A percentile compares a stretch with the other conserved stretches of the same genome.
Evolutionary conservation across 1,139 yeast species (phyloP).

Genomic region (Saccharomycopsis hybrid): DNA sequence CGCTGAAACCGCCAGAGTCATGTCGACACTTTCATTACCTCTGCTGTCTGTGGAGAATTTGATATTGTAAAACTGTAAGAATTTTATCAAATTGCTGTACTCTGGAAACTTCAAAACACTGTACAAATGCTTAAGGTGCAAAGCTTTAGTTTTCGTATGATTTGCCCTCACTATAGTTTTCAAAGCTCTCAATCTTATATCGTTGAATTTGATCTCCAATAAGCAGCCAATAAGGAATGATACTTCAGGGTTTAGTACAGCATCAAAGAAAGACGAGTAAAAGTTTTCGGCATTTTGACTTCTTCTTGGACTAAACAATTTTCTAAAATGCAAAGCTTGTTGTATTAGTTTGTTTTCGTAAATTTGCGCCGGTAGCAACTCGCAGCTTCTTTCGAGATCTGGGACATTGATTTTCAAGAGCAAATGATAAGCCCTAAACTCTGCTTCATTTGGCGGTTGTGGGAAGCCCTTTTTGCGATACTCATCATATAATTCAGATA

Average conservation of each 20-base stretch:
- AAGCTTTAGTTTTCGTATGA: constrained; percentile 68
- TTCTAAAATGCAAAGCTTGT: constrained; percentile 63
- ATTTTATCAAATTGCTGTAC: constrained; percentile 43
- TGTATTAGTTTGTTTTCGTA: constrained; percentile 55
- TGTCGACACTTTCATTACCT: constrained; percentile 42
- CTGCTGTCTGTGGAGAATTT: constrained; percentile 38
- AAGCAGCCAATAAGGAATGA: constrained; percentile 73
- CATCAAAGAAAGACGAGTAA: constrained; percentile 59
- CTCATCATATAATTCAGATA: constrained; percentile 82
- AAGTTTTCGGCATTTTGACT: constrained; percentile 58
- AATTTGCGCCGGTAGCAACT: constrained; percentile 55
- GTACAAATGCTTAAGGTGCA: constrained; percentile 42
- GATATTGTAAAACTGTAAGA: constrained; percentile 61
- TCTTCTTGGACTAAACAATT: constrained; percentile 45
- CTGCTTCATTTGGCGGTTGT: constrained; percentile 61
- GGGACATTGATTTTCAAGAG: constrained; percentile 78
- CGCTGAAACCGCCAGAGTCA: constrained; percentile 46
- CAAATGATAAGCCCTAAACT: constrained; percentile 83
- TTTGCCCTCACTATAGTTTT: constrained; percentile 61
- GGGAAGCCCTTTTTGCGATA: constrained; percentile 68
- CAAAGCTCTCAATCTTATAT: constrained; percentile 69
- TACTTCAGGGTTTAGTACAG: constrained; percentile 41
- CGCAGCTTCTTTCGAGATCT: constrained; percentile 74
- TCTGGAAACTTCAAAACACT: constrained; percentile 62
- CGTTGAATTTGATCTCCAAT: constrained; percentile 75